phyloP scores from a whole-genome alignment of 2,329 filamentous ascomycete genomes.

The Cryphonectria nitschkei region DNA sequence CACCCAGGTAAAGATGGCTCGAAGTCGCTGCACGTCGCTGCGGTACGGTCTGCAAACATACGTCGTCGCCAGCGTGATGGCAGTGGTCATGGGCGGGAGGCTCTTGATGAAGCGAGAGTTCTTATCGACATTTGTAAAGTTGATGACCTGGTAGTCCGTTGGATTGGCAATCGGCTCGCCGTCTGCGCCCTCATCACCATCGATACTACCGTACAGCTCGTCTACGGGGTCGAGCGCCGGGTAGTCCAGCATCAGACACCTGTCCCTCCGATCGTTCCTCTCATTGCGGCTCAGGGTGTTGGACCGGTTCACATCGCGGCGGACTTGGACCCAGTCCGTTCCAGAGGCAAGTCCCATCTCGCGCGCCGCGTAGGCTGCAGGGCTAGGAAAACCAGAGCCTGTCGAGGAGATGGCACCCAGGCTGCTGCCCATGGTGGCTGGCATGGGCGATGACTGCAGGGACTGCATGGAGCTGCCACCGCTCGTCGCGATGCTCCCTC shows the following conservation, averaged over 20 bases:
- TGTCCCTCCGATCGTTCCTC: slow-evolving; percentile 78
- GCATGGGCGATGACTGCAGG: slow-evolving; percentile 41
- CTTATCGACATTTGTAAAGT: slow-evolving; percentile 89
- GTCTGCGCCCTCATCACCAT: slow-evolving; percentile 89
- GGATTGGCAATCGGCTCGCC: slow-evolving; percentile 82
- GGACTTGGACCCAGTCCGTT: slow-evolving; percentile 96
- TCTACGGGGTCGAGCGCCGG: slow-evolving; percentile 88
- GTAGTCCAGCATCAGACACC: slow-evolving; percentile 93
- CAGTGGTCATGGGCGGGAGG: slow-evolving; percentile 79
- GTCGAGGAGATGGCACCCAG: slow-evolving; percentile 33
- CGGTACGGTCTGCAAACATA: slow-evolving; percentile 94
- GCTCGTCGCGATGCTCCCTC: slow-evolving; percentile 75
- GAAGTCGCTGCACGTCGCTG: slow-evolving; percentile 88
- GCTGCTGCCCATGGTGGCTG: slow-evolving; percentile 45
- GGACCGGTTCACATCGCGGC: slow-evolving; percentile 91
- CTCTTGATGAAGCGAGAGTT: slow-evolving; percentile 88
- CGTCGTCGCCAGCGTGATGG: slow-evolving; percentile 80
- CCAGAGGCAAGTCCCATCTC: slow-evolving; percentile 71
- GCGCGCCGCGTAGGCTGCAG: slow-evolving; percentile 51
- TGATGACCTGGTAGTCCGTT: slow-evolving; percentile 78
- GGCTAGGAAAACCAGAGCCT: slow-evolving; percentile 45
- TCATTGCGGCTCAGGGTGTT: slow-evolving; percentile 93
- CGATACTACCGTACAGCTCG: slow-evolving; percentile 79
- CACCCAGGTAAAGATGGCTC: slow-evolving; percentile 97
- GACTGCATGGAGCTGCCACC: slow-evolving; percentile 48